Percentiles rank a stretch among this genome's conserved stretches.
phyloP scores from a whole-genome alignment of 352 stramenopile species.

The Globisporangium nagaii region DNA sequence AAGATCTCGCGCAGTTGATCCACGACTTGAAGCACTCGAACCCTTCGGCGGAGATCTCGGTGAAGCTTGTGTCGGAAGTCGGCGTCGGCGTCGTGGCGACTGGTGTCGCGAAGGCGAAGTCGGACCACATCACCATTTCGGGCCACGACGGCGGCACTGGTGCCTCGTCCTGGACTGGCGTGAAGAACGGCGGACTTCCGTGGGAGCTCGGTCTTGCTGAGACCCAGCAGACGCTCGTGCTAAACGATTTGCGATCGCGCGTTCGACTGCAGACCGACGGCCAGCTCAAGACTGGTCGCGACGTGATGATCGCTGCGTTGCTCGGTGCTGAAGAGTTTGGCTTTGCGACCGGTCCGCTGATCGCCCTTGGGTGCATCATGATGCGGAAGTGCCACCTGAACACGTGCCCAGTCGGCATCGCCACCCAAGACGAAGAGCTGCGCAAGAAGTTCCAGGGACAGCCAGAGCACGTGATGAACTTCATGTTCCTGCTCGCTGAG shows the following conservation, averaged over 20 bases:
- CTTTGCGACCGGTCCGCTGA: slow-evolving; percentile 93
- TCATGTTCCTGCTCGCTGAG: slow-evolving; percentile 95
- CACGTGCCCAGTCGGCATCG: slow-evolving; percentile 96
- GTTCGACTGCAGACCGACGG: slow-evolving; percentile 95
- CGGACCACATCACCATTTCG: slow-evolving; percentile 95
- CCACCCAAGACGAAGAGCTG: slow-evolving; percentile 96
- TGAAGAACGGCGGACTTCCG: slow-evolving; percentile 92
- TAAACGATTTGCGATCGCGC: slow-evolving; percentile 92
- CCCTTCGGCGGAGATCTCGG: slow-evolving; percentile 88
- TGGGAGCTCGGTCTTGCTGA: slow-evolving; percentile 96
- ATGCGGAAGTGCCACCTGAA: slow-evolving; percentile 98
- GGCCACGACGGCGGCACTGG: slow-evolving; percentile 95
- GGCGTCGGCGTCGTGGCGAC: slow-evolving; percentile 94
- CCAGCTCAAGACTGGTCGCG: slow-evolving; percentile 91
- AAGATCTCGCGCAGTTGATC: slow-evolving; percentile 97
- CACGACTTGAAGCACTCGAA: slow-evolving; percentile 98
- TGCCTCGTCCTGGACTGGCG: slow-evolving; percentile 92
- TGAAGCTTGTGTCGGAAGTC: slow-evolving; percentile 96
- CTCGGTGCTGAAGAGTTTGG: slow-evolving; percentile 95
- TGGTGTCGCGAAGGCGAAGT: slow-evolving; percentile 86
- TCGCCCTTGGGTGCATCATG: slow-evolving; percentile 97
- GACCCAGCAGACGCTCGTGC: slow-evolving; percentile 95
- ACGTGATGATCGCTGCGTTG: slow-evolving; percentile 92
- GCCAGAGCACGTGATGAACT: slow-evolving; percentile 97
- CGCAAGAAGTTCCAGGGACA: slow-evolving; percentile 94